phyloP scores from a whole-genome alignment of 192 early-diverging fungal species.

The Spinellus fusiger region DNA sequence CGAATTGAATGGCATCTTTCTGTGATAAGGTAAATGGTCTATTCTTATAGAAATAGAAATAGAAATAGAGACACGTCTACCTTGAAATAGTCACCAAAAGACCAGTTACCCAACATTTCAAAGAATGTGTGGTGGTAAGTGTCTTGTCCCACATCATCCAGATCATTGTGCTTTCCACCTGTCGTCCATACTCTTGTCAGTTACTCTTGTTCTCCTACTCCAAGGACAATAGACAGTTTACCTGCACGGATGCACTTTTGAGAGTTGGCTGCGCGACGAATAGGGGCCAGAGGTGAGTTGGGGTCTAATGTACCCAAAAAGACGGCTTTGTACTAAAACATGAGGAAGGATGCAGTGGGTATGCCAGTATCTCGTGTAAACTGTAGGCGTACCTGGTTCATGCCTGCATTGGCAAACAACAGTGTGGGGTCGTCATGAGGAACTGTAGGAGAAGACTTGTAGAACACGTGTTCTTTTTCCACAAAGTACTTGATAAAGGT shows the following conservation, averaged over 20 bases:
- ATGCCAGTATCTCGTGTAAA: neutral
- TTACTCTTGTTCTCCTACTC: neutral
- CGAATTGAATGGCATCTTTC: conserved; percentile 84
- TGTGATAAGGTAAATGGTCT: conserved; percentile 11
- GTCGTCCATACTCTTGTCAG: neutral
- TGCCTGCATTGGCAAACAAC: conserved; percentile 94
- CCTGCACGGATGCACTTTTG: conserved; percentile 99
- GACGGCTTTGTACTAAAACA: conserved; percentile 84
- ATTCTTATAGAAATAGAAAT: no score
- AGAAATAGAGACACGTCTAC: no score
- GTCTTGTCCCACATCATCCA: conserved; percentile 98
- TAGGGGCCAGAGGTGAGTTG: conserved; percentile 85
- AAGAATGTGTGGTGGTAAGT: conserved; percentile 99
- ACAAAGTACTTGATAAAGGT: conserved; percentile 90
- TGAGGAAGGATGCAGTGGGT: neutral
- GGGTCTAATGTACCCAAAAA: conserved; percentile 94
- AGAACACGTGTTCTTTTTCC: conserved; percentile 63
- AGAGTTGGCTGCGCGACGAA: conserved; percentile 88
- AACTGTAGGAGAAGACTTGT: conserved; percentile 87
- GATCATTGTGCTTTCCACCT: conserved; percentile 98
- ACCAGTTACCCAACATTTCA: conserved; percentile 99
- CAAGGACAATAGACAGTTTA: conserved; percentile 24
- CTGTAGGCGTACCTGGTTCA: conserved; percentile 73
- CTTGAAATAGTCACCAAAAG: conserved; percentile 99
- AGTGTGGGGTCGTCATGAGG: conserved; percentile 95